These are phyloP conservation scores for Alternaria gaisen DNA, from an alignment of 2,329 filamentous ascomycete species.

Conservation along the genomic window DNA sequence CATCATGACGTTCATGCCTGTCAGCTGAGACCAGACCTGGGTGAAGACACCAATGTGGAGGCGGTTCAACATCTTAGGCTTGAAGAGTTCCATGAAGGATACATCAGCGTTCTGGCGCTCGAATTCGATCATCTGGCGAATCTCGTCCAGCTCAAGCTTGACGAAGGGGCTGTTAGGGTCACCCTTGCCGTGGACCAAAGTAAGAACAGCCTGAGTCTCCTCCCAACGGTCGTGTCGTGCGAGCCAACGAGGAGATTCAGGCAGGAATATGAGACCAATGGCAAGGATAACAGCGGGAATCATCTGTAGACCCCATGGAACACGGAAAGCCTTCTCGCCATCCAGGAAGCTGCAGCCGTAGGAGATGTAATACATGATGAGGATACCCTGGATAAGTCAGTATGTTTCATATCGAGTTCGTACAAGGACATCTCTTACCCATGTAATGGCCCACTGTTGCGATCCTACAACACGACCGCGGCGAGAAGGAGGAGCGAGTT, in stretches of 20 bases:
- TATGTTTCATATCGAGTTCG: no score
- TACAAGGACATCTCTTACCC: slow-evolving; percentile 33
- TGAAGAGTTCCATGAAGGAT: slow-evolving; percentile 75
- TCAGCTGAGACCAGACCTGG: slow-evolving; percentile 79
- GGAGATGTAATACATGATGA: slow-evolving; percentile 47
- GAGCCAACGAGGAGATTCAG: slow-evolving; percentile 58
- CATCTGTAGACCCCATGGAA: slow-evolving; percentile 52
- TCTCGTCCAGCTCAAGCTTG: slow-evolving; percentile 72
- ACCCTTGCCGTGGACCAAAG: slow-evolving; percentile 62
- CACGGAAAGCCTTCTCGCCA: slow-evolving; percentile 46
- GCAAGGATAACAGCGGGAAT: slow-evolving; percentile 48
- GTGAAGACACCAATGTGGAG: slow-evolving; percentile 75
- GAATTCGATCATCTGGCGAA: slow-evolving; percentile 76
- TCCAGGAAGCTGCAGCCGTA: slow-evolving; percentile 49
- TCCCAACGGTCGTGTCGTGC: slow-evolving; percentile 58
- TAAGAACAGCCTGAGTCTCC: slow-evolving; percentile 53
- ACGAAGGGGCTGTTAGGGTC: slow-evolving; percentile 73
- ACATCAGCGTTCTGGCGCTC: slow-evolving; percentile 75
- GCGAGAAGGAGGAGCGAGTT: slow-evolving; percentile 66
- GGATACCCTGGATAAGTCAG: slow-evolving; percentile 45
- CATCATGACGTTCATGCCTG: slow-evolving; percentile 80
- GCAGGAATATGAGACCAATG: slow-evolving; percentile 62
- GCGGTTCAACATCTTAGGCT: slow-evolving; percentile 76
- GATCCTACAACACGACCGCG: slow-evolving; percentile 74
- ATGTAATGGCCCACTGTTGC: slow-evolving; percentile 80